Conservation (phyloP, 2,329 filamentous ascomycete species). For the Alternaria sp. region DNA sequence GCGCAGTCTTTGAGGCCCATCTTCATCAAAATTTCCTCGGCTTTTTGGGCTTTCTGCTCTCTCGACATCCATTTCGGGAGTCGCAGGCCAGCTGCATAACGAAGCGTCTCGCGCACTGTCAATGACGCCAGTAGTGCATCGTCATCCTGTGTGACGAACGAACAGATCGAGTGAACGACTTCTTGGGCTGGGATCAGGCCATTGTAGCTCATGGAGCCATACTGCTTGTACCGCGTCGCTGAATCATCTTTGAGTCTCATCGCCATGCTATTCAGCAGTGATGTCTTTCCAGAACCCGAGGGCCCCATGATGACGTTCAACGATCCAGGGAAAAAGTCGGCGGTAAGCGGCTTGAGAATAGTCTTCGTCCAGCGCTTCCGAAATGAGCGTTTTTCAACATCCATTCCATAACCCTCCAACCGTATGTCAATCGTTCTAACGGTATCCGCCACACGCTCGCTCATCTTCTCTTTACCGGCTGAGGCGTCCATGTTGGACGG, state of each 20-base stretch:
- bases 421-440: constrained; percentile 70
- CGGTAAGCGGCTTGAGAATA: constrained; percentile 72
- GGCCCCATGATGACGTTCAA: constrained; percentile 84
- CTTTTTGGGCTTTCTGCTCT: constrained; percentile 70
- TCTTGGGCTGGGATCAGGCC: constrained; percentile 71
- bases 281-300: constrained; percentile 79
- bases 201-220: constrained; percentile 74
- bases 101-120: constrained; percentile 77
- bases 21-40: constrained; percentile 75
- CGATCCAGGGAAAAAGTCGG: constrained; percentile 72
- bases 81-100: constrained; percentile 71
- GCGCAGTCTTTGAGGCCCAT: constrained; percentile 82
- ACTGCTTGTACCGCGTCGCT: constrained; percentile 68
- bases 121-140: constrained; percentile 76
- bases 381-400: constrained; percentile 68
- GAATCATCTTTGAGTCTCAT: constrained; percentile 69
- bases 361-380: constrained; percentile 58
- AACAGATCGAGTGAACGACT: constrained; percentile 75
- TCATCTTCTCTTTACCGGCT: constrained; percentile 75
- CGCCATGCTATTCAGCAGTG: constrained; percentile 76
- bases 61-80: constrained; percentile 75
- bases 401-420: constrained; percentile 70
- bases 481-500: constrained; percentile 65
- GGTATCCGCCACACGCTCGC: constrained; percentile 61
- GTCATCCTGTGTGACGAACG: constrained; percentile 81